A percentile compares a stretch with the other conserved stretches of the same genome.
These are phyloP conservation scores for Williopsis jadinii DNA, from an alignment of 1,139 yeast species.

Conservation along the genomic window DNA sequence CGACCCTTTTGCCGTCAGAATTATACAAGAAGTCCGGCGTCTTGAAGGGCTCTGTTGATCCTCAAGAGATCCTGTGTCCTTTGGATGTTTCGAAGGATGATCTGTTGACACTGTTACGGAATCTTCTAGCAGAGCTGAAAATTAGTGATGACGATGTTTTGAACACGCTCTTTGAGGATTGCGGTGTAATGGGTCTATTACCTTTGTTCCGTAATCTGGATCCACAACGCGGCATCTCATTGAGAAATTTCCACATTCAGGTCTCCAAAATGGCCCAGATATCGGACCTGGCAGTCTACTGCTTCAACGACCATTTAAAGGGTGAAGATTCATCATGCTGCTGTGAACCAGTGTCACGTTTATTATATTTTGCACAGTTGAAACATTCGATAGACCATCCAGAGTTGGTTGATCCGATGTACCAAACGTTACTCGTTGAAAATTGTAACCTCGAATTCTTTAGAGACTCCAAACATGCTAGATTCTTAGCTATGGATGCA, in stretches of 20 bases:
- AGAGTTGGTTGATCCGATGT: slow-evolving; percentile 19
- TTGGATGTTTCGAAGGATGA: slow-evolving; percentile 17
- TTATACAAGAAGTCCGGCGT: slow-evolving; percentile 36
- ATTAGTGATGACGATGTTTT: slow-evolving; percentile 15
- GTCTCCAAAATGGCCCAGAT: slow-evolving; percentile 61
- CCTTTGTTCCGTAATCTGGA: slow-evolving; percentile 53
- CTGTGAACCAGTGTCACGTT: slow-evolving; percentile 39
- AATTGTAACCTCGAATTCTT: slow-evolving; percentile 19
- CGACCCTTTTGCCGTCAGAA: slow-evolving; percentile 25
- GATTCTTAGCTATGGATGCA: slow-evolving; percentile 19
- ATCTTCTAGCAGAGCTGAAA: slow-evolving; percentile 16
- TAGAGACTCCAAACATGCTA: slow-evolving; percentile 7
- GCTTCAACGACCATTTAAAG: slow-evolving; percentile 33
- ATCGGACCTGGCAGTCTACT: slow-evolving; percentile 64
- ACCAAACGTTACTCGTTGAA: slow-evolving; percentile 14
- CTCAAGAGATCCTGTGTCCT: slow-evolving; percentile 51
- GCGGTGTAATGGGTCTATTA: slow-evolving; percentile 35
- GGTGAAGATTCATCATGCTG: slow-evolving; percentile 24
- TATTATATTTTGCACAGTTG: slow-evolving; percentile 50
- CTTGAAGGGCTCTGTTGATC: slow-evolving; percentile 56
- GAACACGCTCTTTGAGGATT: slow-evolving; percentile 34
- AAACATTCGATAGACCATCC: slow-evolving; percentile 28
- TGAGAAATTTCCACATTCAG: slow-evolving; percentile 74
- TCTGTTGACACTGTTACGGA: slow-evolving; percentile 9
- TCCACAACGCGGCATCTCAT: slow-evolving; percentile 61